These are phyloP conservation scores for Tulasnella sp. DNA, from an alignment of 768 basidiomycete species.

Conservation along the genomic window DNA sequence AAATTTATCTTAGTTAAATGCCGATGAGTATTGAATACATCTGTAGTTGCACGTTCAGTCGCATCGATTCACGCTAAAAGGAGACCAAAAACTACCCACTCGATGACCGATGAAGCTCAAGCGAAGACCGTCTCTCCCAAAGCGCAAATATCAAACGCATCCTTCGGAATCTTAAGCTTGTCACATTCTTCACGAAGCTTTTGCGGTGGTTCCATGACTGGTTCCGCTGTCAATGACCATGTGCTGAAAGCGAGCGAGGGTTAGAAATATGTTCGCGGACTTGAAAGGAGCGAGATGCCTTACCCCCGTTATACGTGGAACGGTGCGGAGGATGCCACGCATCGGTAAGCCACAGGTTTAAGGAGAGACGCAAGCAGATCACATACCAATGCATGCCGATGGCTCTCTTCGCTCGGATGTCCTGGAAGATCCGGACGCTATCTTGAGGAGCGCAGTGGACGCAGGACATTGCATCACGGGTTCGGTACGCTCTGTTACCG, in stretches of 20 bases:
- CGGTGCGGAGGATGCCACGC: not conserved
- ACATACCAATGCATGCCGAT: slow-evolving; percentile 76
- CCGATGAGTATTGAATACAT: no score
- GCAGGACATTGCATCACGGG: slow-evolving; percentile 58
- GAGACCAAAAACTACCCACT: no score
- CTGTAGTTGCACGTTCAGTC: no score
- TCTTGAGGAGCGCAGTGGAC: slow-evolving; percentile 70
- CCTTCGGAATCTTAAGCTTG: slow-evolving; percentile 42
- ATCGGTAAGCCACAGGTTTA: not conserved
- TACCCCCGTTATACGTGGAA: not conserved
- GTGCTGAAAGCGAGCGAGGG: slow-evolving; percentile 22
- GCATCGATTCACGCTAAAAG: no score
- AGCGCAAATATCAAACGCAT: slow-evolving; percentile 44
- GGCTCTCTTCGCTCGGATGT: slow-evolving; percentile 61
- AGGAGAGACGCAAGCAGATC: slow-evolving; percentile 37
- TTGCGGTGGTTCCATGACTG: slow-evolving; percentile 47
- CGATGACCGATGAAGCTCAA: not conserved
- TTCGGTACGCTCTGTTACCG: slow-evolving; percentile 58
- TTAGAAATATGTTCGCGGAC: not conserved
- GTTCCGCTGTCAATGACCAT: slow-evolving; percentile 39
- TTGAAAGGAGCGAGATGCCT: not conserved
- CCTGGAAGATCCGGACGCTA: slow-evolving; percentile 67
- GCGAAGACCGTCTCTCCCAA: slow-evolving; percentile 45
- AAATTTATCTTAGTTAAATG: no score
- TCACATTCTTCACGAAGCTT: slow-evolving; percentile 43